Conservation (phyloP, 805 yeast genomes). For the Jamesozyma jinghongensis region DNA sequence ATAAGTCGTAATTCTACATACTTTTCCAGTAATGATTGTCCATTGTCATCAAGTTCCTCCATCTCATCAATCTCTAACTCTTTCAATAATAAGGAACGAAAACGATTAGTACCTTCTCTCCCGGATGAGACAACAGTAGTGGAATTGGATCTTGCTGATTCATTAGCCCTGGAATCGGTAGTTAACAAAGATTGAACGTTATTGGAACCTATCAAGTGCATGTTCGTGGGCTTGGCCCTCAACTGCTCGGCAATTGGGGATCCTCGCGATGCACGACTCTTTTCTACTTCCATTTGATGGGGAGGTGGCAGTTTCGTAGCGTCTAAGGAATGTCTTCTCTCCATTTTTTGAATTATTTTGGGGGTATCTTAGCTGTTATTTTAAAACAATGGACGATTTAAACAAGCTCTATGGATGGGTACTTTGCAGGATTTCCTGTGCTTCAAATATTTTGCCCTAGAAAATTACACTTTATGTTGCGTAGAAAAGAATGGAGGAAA, state of each 20-base stretch:
- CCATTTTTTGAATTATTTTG: neutral
- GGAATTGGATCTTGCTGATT: neutral
- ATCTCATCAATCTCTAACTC: slow-evolving; percentile 9
- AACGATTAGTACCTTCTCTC: neutral
- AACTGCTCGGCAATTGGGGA: too few relatives aligned
- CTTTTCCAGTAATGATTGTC: slow-evolving; percentile 9
- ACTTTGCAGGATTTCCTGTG: too few relatives aligned
- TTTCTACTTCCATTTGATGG: neutral
- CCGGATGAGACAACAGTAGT: neutral
- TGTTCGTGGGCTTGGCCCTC: neutral
- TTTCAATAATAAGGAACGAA: slow-evolving; percentile 2
- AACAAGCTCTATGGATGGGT: too few relatives aligned
- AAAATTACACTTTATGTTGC: too few relatives aligned
- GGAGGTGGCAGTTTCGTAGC: neutral
- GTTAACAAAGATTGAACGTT: slow-evolving; percentile 3
- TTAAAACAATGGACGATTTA: too few relatives aligned
- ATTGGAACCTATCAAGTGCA: neutral
- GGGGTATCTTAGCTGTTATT: too few relatives aligned
- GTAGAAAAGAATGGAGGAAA: too few relatives aligned
- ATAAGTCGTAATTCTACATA: slow-evolving; percentile 14
- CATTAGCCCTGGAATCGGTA: neutral
- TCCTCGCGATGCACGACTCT: too few relatives aligned
- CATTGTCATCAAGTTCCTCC: slow-evolving; percentile 4
- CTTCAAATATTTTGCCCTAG: too few relatives aligned
- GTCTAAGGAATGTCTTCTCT: neutral